These are phyloP conservation scores for Yamadazyma diddensiae DNA, from an alignment of 1,139 yeast species.

Conservation along the genomic window DNA sequence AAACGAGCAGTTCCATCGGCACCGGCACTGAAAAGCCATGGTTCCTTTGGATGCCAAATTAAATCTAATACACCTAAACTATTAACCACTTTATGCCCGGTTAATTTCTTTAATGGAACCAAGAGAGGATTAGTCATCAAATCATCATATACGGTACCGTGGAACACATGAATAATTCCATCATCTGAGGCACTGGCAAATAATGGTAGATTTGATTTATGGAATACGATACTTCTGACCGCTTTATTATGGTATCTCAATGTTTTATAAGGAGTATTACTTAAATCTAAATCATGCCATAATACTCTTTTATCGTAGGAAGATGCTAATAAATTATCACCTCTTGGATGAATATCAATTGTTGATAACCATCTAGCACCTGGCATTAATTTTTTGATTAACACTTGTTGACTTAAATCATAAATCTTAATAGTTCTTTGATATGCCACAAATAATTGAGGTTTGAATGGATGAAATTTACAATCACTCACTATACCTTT, in stretches of 20 bases:
- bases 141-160: conserved; percentile 95
- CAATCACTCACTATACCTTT: conserved; percentile 96
- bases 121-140: conserved; percentile 91
- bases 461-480: conserved; percentile 94
- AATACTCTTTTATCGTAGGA: conserved; percentile 93
- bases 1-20: conserved; percentile 95
- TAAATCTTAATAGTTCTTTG: conserved; percentile 90
- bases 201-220: conserved; percentile 78
- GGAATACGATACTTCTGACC: conserved; percentile 84
- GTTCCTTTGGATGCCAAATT: conserved; percentile 97
- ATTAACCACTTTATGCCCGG: conserved; percentile 82
- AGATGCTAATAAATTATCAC: conserved; percentile 89
- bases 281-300: conserved; percentile 95
- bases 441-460: conserved; percentile 90
- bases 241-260: conserved; percentile 94
- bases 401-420: conserved; percentile 81
- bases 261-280: conserved; percentile 90
- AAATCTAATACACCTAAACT: conserved; percentile 88
- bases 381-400: conserved; percentile 82
- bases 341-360: conserved; percentile 93
- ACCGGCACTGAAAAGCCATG: conserved; percentile 98
- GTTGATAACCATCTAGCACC: conserved; percentile 95
- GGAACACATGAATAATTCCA: conserved; percentile 91
- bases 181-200: conserved; percentile 98
- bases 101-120: conserved; percentile 91